Conservation (phyloP, 768 basidiomycete species). For the Paxillus rubicundulus region DNA sequence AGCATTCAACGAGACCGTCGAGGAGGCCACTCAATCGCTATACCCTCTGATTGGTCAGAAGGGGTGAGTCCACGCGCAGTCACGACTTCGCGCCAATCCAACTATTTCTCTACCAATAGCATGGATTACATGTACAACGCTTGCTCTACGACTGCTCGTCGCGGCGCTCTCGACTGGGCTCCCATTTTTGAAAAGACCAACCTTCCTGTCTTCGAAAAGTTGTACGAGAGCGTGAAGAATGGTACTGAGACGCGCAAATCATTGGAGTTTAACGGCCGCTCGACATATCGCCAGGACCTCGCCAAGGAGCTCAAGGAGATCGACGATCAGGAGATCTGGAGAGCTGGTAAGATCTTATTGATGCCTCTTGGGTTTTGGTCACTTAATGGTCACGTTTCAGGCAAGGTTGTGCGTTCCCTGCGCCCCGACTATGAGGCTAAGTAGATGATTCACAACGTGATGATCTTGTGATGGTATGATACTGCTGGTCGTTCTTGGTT, state of each 20-base stretch:
- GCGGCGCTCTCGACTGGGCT: constrained; percentile 99
- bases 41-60: constrained; percentile 96
- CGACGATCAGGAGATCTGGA: constrained; percentile 98
- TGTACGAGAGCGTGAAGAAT: constrained; percentile 92
- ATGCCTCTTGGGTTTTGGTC: background rate
- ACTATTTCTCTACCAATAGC: constrained; percentile 38
- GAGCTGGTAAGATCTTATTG: constrained; percentile 60
- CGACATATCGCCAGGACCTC: constrained; percentile 91
- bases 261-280: constrained; percentile 91
- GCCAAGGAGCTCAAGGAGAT: constrained; percentile 91
- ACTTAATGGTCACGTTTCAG: constrained; percentile 30
- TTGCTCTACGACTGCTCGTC: constrained; percentile 98
- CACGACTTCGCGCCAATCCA: background rate
- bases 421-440: constrained; percentile 82
- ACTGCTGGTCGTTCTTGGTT: constrained; percentile 1
- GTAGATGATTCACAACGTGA: constrained; percentile 21
- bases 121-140: constrained; percentile 99
- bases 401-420: constrained; percentile 88
- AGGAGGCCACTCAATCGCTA: constrained; percentile 99
- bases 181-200: constrained; percentile 95
- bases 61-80: constrained; percentile 51
- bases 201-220: constrained; percentile 88
- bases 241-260: constrained; percentile 97
- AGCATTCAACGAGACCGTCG: constrained; percentile 99
- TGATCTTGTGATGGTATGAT: constrained; percentile 2